A percentile compares a stretch with the other conserved stretches of the same genome.
Evolutionary conservation across 2,329 filamentous ascomycete species (phyloP).

Genomic region (Fusarium torreyae): DNA sequence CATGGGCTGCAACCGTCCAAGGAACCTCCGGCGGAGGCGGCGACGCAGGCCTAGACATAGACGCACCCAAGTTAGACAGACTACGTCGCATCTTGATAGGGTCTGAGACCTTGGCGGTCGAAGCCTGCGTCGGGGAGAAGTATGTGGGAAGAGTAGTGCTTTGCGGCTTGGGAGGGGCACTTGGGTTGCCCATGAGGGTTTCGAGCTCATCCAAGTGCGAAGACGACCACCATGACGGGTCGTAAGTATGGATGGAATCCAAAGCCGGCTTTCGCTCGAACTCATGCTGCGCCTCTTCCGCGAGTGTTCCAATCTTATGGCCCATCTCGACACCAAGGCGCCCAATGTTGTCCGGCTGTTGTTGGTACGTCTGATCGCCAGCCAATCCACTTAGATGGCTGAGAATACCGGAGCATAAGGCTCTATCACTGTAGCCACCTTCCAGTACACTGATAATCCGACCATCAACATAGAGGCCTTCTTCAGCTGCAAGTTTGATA

Average conservation of each 20-base stretch:
- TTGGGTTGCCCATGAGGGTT: slow-evolving; percentile 65
- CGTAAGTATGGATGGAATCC: slow-evolving; percentile 65
- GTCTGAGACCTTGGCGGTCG: slow-evolving; percentile 82
- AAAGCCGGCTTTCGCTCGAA: slow-evolving; percentile 24
- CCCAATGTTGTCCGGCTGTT: slow-evolving; percentile 51
- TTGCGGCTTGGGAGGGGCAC: slow-evolving; percentile 67
- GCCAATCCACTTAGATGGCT: slow-evolving; percentile 91
- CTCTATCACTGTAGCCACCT: slow-evolving; percentile 95
- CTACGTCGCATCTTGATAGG: slow-evolving; percentile 76
- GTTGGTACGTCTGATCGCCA: slow-evolving; percentile 64
- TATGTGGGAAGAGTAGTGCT: slow-evolving; percentile 78
- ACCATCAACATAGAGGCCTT: slow-evolving; percentile 82
- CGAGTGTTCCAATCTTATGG: slow-evolving; percentile 62
- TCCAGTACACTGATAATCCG: slow-evolving; percentile 94
- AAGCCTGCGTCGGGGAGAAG: slow-evolving; percentile 89
- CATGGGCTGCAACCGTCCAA: slow-evolving; percentile 87
- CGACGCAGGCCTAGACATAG: slow-evolving; percentile 64
- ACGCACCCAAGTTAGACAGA: slow-evolving; percentile 67
- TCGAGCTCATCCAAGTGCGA: slow-evolving; percentile 79
- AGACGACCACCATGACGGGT: slow-evolving; percentile 80
- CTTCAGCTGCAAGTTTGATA: slow-evolving; percentile 84
- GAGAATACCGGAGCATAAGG: slow-evolving; percentile 87
- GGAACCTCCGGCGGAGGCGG: slow-evolving; percentile 85
- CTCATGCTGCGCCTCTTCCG: slow-evolving; percentile 48
- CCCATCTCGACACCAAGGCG: slow-evolving; percentile 73